Base-by-base conservation (phyloP, 2,329 filamentous ascomycete genomes). In the Ophiostoma australiae region DNA sequence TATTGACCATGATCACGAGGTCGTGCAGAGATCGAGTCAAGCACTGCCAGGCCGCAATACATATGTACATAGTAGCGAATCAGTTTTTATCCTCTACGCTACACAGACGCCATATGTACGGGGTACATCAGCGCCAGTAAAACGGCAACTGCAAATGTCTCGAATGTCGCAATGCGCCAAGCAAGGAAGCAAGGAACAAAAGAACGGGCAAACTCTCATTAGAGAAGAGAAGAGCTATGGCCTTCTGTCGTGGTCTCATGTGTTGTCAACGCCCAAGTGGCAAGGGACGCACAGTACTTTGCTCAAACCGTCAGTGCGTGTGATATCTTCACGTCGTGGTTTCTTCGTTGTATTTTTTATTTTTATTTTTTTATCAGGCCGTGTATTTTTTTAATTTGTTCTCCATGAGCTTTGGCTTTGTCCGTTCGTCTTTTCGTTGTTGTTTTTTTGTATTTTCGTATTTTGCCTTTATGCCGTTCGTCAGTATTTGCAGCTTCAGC, bases 171-270 rank as follows among this genome's bases (percentile, higher is more conserved):
- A 65, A 65, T 65, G 6, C 15, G 44, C 20, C 44, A n/a, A 48
- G 44, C 44, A n/a, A 48, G 17, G 6, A 17, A 13, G 39, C 39
- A 41, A n/a, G 4, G 44, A 20, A 20, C 41, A n/a, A n/a, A n/a
- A n/a, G n/a, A n/a, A n/a, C n/a, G 17, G 41, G 8, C 39, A 41
- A 10, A 10, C 44, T 48, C 44, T 39, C 11, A 10, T 3, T n/a
- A n/a, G n/a, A n/a, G n/a, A n/a, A n/a, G n/a, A n/a, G n/a, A 39
- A 39, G 37, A 39, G 37, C 37, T 39, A 39, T 39, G 37, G 11
- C 37, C n/a, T n/a, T n/a, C n/a, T n/a, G n/a, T n/a, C n/a, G n/a
- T n/a, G 52, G 52, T 58, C 52, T 58, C 52, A 58, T 58, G 52
- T 58, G 52, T 58, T 58, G 52, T 58, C 52, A 58, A 58, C n/a